These are phyloP conservation scores for Coccinonectria pachysandricola DNA, from an alignment of 2,329 filamentous ascomycete genomes.

Conservation along the genomic window DNA sequence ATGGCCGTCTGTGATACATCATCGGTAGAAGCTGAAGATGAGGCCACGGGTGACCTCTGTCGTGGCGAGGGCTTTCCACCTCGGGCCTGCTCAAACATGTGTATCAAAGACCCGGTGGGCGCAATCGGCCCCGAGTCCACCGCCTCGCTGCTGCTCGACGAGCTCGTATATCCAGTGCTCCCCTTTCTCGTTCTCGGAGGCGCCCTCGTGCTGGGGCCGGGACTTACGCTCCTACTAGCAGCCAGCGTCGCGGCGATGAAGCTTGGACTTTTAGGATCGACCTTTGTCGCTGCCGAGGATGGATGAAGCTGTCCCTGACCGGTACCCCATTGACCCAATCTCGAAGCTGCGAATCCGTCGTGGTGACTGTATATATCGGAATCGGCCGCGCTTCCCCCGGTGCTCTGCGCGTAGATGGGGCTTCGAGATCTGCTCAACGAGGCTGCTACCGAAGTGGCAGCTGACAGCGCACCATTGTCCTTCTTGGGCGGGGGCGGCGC, in stretches of 20 bases:
- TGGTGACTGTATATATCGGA: slow-evolving; percentile 8
- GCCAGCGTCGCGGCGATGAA: slow-evolving; percentile 47
- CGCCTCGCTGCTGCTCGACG: slow-evolving; percentile 16
- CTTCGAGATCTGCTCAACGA: slow-evolving; percentile 14
- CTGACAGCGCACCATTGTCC: slow-evolving; percentile 32
- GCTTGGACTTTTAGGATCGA: slow-evolving; percentile 44
- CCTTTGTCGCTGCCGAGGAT: slow-evolving; percentile 5
- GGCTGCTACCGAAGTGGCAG: slow-evolving; percentile 32
- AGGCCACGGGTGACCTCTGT: slow-evolving; percentile 10
- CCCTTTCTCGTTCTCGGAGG: slow-evolving; percentile 20
- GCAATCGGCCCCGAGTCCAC: slow-evolving; percentile 47
- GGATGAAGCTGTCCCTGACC: slow-evolving; percentile 12
- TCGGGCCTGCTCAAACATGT: slow-evolving; percentile 52
- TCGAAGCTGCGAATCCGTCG: slow-evolving; percentile 12
- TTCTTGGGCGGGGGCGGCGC: slow-evolving; percentile 13
- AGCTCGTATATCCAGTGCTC: slow-evolving; percentile 22
- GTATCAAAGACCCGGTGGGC: slow-evolving; percentile 54
- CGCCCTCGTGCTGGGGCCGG: slow-evolving; percentile 19
- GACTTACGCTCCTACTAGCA: slow-evolving; percentile 39
- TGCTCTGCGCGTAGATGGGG: slow-evolving; percentile 28
- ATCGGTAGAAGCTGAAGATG: slow-evolving; percentile 4
- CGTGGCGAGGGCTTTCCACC: slow-evolving; percentile 27
- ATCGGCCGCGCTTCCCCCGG: slow-evolving; percentile 24
- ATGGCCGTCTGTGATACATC: slow-evolving; percentile 8
- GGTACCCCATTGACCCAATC: slow-evolving; percentile 17